Evolutionary conservation across 257 asterid species (phyloP).

Genomic region (Paraleonurus japonicus): DNA sequence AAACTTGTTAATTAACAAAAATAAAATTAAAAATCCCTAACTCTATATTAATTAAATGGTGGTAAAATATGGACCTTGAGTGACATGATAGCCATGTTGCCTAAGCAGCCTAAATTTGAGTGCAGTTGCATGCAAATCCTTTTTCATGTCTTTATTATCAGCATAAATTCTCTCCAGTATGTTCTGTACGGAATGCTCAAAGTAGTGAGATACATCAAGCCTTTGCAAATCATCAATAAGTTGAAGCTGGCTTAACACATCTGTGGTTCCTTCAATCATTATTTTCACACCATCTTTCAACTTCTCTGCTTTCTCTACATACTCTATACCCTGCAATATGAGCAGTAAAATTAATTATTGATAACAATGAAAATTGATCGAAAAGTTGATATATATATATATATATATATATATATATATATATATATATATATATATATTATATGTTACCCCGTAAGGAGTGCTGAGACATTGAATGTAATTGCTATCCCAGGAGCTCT

Average conservation of each 20-base stretch:
- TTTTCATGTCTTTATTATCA: neutral
- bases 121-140: conserved; percentile 29
- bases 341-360: neutral
- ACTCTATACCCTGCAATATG: conserved; percentile 36
- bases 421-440: no score
- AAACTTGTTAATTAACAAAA: neutral
- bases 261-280: conserved; percentile 18
- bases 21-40: neutral
- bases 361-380: no score
- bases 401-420: no score
- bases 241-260: conserved; percentile 34
- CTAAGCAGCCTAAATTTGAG: conserved; percentile 1
- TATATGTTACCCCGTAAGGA: conserved; percentile 32
- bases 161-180: conserved; percentile 13
- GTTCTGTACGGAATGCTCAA: conserved; percentile 19
- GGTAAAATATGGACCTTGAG: conserved; percentile 40
- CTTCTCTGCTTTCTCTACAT: conserved; percentile 26
- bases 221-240: conserved; percentile 48
- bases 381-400: no score
- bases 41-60: neutral
- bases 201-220: conserved; percentile 46
- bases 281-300: conserved; percentile 30
- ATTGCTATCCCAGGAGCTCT: conserved; percentile 7
- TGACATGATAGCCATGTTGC: conserved; percentile 12
- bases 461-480: conserved; percentile 36